A percentile compares a stretch with the other conserved stretches of the same genome.
phyloP scores from a whole-genome alignment of 2,329 filamentous ascomycete species.

The Monosporascus sp. region DNA sequence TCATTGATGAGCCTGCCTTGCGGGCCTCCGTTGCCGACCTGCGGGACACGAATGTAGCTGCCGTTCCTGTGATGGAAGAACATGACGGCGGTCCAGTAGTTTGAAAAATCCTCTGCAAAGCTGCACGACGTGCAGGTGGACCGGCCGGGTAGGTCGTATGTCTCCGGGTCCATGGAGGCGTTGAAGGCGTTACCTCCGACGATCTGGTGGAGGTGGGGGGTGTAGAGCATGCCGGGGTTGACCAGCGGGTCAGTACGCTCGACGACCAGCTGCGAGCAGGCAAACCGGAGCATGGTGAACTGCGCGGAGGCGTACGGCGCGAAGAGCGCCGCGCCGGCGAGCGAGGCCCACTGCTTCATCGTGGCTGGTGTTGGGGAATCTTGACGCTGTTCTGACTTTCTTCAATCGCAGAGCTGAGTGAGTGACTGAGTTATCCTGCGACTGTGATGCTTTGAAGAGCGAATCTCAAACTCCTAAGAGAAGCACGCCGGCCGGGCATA shows the following conservation, averaged over 20 bases:
- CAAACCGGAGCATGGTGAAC: conserved; percentile 41
- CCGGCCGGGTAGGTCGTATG: conserved; percentile 27
- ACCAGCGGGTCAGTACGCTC: conserved; percentile 42
- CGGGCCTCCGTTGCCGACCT: conserved; percentile 39
- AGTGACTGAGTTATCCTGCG: background rate
- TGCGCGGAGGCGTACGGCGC: conserved; percentile 26
- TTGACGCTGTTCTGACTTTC: background rate
- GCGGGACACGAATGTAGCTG: conserved; percentile 37
- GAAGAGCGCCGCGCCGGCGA: conserved; percentile 26
- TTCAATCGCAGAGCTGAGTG: background rate
- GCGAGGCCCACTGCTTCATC: conserved; percentile 29
- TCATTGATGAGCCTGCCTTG: conserved; percentile 39
- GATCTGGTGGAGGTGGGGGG: conserved; percentile 42
- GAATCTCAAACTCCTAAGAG: background rate
- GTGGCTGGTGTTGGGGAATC: conserved; percentile 2
- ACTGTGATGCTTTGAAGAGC: background rate
- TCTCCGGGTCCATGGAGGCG: conserved; percentile 35
- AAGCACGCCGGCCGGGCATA: background rate
- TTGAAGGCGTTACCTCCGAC: conserved; percentile 42
- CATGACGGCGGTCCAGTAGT: conserved; percentile 44
- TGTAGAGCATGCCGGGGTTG: conserved; percentile 39
- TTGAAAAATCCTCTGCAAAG: conserved; percentile 39
- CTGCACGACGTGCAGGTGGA: conserved; percentile 40
- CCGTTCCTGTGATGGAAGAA: conserved; percentile 41
- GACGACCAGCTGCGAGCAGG: conserved; percentile 42